Conservation (phyloP, 306 rosid genomes). For the Trifolium dubium region DNA sequence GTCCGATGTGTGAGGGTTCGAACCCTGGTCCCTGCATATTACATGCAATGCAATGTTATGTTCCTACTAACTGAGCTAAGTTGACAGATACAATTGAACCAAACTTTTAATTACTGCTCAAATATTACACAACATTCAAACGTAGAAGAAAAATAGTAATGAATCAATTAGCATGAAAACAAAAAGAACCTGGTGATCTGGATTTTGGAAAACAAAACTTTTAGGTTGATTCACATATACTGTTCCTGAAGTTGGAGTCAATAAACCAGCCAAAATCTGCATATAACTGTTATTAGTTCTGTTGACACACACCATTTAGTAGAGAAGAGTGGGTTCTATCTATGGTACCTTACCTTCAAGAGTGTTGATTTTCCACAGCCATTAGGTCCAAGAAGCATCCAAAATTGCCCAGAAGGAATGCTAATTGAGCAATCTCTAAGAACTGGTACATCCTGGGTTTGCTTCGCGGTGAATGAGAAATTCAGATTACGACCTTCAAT, state of each 20-base stretch:
- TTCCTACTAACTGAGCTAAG: too few relatives aligned
- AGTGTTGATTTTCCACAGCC: constrained; percentile 93
- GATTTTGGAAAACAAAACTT: constrained; percentile 86
- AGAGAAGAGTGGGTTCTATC: background rate
- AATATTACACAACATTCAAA: too few relatives aligned
- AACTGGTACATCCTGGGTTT: constrained; percentile 54
- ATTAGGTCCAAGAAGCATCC: constrained; percentile 96
- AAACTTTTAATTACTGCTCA: too few relatives aligned
- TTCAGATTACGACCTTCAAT: constrained; percentile 66
- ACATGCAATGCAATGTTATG: too few relatives aligned
- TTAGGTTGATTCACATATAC: constrained; percentile 62
- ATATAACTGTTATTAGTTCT: background rate
- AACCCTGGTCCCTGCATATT: too few relatives aligned
- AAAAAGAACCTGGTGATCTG: constrained; percentile 76
- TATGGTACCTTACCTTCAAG: constrained; percentile 77
- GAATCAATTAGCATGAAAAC: constrained; percentile 24
- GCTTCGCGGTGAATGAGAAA: constrained; percentile 62
- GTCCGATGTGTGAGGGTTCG: too few relatives aligned
- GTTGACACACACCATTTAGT: too few relatives aligned
- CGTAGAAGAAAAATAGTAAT: constrained; percentile 5
- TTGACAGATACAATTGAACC: too few relatives aligned
- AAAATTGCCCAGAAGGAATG: constrained; percentile 81
- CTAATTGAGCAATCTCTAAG: constrained; percentile 76
- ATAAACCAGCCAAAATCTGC: constrained; percentile 86
- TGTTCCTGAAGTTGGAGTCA: constrained; percentile 68